A percentile compares a stretch with the other conserved stretches of the same genome.
phyloP scores from a whole-genome alignment of 352 stramenopile genomes.

The Globisporangium rhizosaccharum region DNA sequence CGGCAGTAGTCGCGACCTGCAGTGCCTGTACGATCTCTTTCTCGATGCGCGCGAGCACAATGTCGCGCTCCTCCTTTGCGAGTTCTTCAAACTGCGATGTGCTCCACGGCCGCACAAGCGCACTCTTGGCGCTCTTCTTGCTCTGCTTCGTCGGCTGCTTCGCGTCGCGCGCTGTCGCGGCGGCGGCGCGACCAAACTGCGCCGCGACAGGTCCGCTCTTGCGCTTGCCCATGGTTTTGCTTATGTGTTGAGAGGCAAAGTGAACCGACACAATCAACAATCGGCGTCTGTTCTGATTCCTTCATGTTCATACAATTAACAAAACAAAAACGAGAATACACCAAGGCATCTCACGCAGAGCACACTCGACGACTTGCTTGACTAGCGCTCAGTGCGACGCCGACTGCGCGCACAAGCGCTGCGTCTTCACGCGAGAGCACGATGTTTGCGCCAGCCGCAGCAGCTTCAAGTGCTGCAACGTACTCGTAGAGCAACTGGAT shows the following conservation, averaged over 20 bases:
- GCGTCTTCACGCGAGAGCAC: constrained; percentile 6
- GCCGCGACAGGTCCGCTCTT: not conserved
- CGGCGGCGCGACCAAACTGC: not conserved
- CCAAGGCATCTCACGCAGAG: too few relatives aligned
- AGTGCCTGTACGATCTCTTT: constrained; percentile 40
- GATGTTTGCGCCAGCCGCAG: not conserved
- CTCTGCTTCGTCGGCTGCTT: constrained; percentile 7
- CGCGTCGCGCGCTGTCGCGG: not conserved
- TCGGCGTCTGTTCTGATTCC: too few relatives aligned
- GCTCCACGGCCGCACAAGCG: constrained; percentile 29
- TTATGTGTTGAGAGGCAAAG: not conserved
- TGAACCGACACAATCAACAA: not conserved
- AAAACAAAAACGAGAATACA: too few relatives aligned
- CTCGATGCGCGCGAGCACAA: constrained; percentile 65
- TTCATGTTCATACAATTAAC: too few relatives aligned
- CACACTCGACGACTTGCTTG: too few relatives aligned
- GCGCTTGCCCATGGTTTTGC: not conserved
- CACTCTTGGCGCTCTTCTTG: constrained; percentile 5
- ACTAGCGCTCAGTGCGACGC: not conserved
- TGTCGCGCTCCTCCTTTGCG: constrained; percentile 66
- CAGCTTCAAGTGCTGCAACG: constrained; percentile 7
- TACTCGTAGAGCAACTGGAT: constrained; percentile 11
- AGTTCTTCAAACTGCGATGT: constrained; percentile 56
- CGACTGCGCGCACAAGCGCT: constrained; percentile 5
- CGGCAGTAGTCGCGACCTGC: constrained; percentile 1